These are phyloP conservation scores for Talaromyces sp. DNA, from an alignment of 2,329 filamentous ascomycete species.

Conservation along the genomic window DNA sequence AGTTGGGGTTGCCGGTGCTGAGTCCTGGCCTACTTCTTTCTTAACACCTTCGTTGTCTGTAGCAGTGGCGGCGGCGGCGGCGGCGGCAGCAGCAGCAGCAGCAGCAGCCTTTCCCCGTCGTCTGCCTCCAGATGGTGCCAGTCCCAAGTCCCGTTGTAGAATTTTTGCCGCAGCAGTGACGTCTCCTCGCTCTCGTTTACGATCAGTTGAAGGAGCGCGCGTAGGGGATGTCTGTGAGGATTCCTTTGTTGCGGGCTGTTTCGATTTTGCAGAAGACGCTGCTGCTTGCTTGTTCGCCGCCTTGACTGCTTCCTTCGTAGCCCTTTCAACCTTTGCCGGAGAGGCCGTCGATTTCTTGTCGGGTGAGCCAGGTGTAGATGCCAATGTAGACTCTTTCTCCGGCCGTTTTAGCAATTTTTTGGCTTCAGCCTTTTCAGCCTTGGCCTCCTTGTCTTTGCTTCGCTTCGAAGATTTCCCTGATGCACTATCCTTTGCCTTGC, in stretches of 20 bases:
- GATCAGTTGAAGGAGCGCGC: conserved; percentile 37
- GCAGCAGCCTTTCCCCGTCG: conserved; percentile 24
- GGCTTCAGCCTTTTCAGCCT: conserved; percentile 34
- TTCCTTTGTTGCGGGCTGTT: conserved; percentile 18
- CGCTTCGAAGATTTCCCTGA: conserved; percentile 33
- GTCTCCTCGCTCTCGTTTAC: conserved; percentile 51
- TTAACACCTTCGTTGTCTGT: conserved; percentile 21
- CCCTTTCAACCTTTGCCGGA: conserved; percentile 46
- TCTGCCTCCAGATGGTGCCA: conserved; percentile 42
- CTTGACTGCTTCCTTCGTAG: conserved; percentile 58
- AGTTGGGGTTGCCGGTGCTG: conserved; percentile 5
- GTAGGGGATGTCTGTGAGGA: background rate
- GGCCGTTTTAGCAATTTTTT: conserved; percentile 37
- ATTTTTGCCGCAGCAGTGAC: conserved; percentile 52
- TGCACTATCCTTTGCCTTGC: conserved; percentile 60
- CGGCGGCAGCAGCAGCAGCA: conserved; percentile 9
- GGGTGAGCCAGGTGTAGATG: conserved; percentile 16
- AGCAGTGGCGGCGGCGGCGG: conserved; percentile 16
- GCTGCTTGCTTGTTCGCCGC: conserved; percentile 42
- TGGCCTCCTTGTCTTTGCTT: conserved; percentile 36
- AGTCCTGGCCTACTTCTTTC: conserved; percentile 6
- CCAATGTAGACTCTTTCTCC: conserved; percentile 26
- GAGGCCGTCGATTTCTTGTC: conserved; percentile 24
- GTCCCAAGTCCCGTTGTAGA: conserved; percentile 57
- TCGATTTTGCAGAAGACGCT: conserved; percentile 18